Conservation (phyloP, 257 asterid species). For the Penstemon newberryi region DNA sequence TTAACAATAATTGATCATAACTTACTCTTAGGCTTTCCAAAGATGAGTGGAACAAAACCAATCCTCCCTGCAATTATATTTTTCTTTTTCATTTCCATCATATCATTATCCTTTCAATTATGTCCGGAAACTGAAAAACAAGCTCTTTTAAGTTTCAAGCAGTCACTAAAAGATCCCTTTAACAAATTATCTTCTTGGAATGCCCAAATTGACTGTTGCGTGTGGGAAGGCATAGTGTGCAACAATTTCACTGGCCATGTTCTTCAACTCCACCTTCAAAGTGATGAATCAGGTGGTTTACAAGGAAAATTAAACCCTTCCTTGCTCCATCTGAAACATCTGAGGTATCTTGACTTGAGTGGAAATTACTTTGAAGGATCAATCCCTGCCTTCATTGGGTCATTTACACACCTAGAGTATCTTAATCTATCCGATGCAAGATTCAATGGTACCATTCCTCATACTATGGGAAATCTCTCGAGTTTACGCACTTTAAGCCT, state of each 20-base stretch:
- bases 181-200: slow-evolving; percentile 14
- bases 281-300: neutral
- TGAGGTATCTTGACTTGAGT: slow-evolving; percentile 24
- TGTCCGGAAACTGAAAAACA: slow-evolving; percentile 20
- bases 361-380: neutral
- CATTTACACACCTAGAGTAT: slow-evolving; percentile 13
- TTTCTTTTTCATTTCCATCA: no score
- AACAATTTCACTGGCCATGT: slow-evolving; percentile 19
- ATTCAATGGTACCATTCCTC: slow-evolving; percentile 3
- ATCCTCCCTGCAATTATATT: no score
- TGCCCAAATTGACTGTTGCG: slow-evolving; percentile 22
- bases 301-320: slow-evolving; percentile 15
- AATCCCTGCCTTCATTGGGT: slow-evolving; percentile 25
- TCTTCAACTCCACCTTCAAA: neutral
- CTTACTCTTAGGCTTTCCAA: no score
- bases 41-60: no score
- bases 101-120: no score
- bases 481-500: slow-evolving; percentile 1
- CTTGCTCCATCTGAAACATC: slow-evolving; percentile 14
- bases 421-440: slow-evolving; percentile 10
- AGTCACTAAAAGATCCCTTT: neutral
- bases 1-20: no score
- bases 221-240: slow-evolving; percentile 29
- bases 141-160: slow-evolving; percentile 21
- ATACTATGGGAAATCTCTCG: slow-evolving; percentile 23